Conservation (phyloP, 2,329 filamentous ascomycete genomes). For the Tolypocladium ophioglossoides region DNA sequence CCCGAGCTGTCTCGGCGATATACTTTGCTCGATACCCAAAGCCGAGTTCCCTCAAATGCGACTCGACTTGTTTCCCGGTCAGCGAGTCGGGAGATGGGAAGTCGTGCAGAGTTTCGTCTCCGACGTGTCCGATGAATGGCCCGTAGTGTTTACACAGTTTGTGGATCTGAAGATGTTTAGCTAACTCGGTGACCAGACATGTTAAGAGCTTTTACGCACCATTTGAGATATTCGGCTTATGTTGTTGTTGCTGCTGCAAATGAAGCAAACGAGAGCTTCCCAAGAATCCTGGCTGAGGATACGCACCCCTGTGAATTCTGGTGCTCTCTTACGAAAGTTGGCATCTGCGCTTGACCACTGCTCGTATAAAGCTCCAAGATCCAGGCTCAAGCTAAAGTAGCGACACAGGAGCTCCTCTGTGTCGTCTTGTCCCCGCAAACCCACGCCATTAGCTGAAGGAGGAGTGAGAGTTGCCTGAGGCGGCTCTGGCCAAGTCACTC, state of each 20-base stretch:
- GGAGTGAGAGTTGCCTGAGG: slow-evolving; percentile 6
- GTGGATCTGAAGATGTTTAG: slow-evolving; percentile 44
- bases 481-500: slow-evolving; percentile 47
- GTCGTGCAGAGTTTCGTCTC: slow-evolving; percentile 67
- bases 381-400: slow-evolving; percentile 79
- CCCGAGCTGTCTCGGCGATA: slow-evolving; percentile 72
- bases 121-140: slow-evolving; percentile 59
- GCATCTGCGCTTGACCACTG: slow-evolving; percentile 79
- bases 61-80: slow-evolving; percentile 65
- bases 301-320: slow-evolving; percentile 79
- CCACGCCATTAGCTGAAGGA: slow-evolving; percentile 1
- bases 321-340: slow-evolving; percentile 82
- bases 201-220: slow-evolving; percentile 35
- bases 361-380: slow-evolving; percentile 65
- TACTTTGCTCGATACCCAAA: slow-evolving; percentile 96
- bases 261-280: slow-evolving; percentile 90
- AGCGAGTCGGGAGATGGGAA: slow-evolving; percentile 72
- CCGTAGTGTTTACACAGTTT: slow-evolving; percentile 87
- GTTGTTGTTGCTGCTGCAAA: slow-evolving; percentile 98
- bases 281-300: slow-evolving; percentile 93
- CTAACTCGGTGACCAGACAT: background rate
- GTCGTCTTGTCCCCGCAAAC: slow-evolving; percentile 41
- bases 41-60: slow-evolving; percentile 67
- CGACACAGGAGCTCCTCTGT: slow-evolving; percentile 64
- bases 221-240: slow-evolving; percentile 92